Evolutionary conservation across 805 yeast species (phyloP), one percentile per base, ranked within the genome.

Genomic region (Starmerella khaoyaiensis): DNA sequence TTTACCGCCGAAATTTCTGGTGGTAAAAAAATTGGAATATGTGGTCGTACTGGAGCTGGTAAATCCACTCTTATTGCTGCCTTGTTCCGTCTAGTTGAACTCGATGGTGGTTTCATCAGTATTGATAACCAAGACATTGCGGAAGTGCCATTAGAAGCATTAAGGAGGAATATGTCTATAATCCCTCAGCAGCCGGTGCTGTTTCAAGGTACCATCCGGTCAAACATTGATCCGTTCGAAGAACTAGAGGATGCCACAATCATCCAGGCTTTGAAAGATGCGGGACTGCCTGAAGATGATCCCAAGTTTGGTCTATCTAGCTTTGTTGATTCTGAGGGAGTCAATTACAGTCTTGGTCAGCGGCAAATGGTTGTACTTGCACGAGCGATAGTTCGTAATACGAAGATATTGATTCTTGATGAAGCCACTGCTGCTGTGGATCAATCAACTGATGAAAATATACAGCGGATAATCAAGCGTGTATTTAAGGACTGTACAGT

Each of bases 11-110:
- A 56, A 6, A 62, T 79, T 31, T 54, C 62, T 8, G 67, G 76
- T 0, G 61, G 67, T 15, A 79, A 79, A 55, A 79, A 77, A 51
- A 69, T 81, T 48, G 94, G 93, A 33, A 74, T 81, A 36, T 78
- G 87, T 63, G 94, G 94, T 32, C 69, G 94, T 54, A 81, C 94
- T 0, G 94, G 94, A 48, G 90, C 93, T 5, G 94, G 94, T 34
- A 80, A 80, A 55, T 72, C 81, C 12, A 72, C 84, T 2, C 72
- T 79, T 37, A 74, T 77, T 74, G 66, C 71, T 27, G 79, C 82
- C 0, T 59, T 79, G 36, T 80, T 75, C 58, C 64, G 90, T 47
- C 59, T 79, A 20, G 60, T 67, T 29, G 93, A 80, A 50, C 57
- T 75, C 26, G 57, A 59, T 15, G 52, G 59, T 8, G 79, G 79